Evolutionary conservation across 2,329 filamentous ascomycete genomes (phyloP).

Genomic region (Beauveria sp.): DNA sequence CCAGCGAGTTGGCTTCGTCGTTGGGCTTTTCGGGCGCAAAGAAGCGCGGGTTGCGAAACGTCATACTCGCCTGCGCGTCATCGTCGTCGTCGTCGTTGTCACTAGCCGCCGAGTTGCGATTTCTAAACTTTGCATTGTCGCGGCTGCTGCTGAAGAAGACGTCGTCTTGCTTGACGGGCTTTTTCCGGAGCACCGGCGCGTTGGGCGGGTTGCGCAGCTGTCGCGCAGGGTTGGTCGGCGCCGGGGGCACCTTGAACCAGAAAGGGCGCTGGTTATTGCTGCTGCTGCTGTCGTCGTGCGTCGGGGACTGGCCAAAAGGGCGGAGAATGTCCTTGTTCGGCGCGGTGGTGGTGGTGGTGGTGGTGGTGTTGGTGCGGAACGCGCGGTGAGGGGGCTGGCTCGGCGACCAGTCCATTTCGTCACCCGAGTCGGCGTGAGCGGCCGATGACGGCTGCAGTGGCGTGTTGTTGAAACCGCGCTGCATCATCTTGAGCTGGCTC

Average conservation of each 20-base stretch:
- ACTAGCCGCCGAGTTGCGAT: neutral
- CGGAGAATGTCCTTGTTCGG: conserved; percentile 25
- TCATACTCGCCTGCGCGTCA: conserved; percentile 18
- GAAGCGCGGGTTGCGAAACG: conserved; percentile 54
- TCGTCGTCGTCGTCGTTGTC: neutral
- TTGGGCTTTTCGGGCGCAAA: conserved; percentile 40
- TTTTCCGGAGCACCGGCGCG: conserved; percentile 43
- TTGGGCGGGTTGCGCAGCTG: conserved; percentile 54
- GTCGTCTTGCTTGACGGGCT: conserved; percentile 35
- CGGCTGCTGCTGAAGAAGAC: conserved; percentile 40
- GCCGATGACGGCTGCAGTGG: conserved; percentile 14
- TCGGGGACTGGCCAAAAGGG: conserved; percentile 39
- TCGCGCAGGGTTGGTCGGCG: conserved; percentile 59
- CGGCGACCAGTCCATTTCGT: conserved; percentile 70
- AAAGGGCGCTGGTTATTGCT: conserved; percentile 42
- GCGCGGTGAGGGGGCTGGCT: conserved; percentile 49
- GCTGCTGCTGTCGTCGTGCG: conserved; percentile 31
- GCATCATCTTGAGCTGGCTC: conserved; percentile 12
- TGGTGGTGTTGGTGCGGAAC: conserved; percentile 31
- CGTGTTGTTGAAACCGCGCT: neutral
- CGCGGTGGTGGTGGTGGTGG: conserved; percentile 19
- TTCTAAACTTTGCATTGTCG: conserved; percentile 12
- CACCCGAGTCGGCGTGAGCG: conserved; percentile 32
- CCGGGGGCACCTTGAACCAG: conserved; percentile 62
- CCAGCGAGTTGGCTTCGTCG: conserved; percentile 36